Evolutionary conservation across 1,284 basidiomycete species (phyloP), one percentile per base, ranked within the genome.

Genomic region (Rhodotorula sp.): DNA sequence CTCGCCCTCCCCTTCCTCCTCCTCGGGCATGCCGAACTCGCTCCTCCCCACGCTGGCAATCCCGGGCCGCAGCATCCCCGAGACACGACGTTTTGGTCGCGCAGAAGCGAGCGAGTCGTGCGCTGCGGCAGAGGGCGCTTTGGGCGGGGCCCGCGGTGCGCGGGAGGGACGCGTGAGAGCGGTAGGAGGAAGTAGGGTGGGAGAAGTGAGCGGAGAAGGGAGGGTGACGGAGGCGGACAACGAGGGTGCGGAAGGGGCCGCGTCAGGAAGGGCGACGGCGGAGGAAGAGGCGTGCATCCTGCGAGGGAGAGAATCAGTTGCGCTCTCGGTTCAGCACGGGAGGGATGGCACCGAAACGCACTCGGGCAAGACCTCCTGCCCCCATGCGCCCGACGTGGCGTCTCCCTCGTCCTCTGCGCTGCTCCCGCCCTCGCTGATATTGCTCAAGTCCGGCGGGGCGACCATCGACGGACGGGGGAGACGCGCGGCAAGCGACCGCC

Each of bases 371-470:
- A 48, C 21, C 17, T 44, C 44, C 17, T n/a, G 13, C 21, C 48
- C 46, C 44, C 41, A 41, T 8, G n/a, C 13, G 29, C 36, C 36
- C 21, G 15, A 53, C 44, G 55, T 13, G 9, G 8, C 29, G 17
- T 27, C 44, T 29, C 55, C 67, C 44, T 66, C 51, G 25, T 71
- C 62, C 15, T 32, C 68, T 9, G 41, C 41, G 10, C 61, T 59
- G 25, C 58, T 64, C 17, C 53, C 68, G 8, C 62, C 70, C 37
- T 75, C 73, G 60, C 41, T 57, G 29, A 75, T 70, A 44, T 70
- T 66, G 64, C 73, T 75, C 66, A 73, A 57, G 21, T 75, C 73
- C 5, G 72, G 72, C 37, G 29, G 37, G 12, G 67, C 54, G 3
- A 55, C 32, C 10, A 72, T 57, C 9, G 67, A 61, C 21, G 58